phyloP scores from a whole-genome alignment of 1,139 yeast species.

The Tardiomyces depauwii region DNA sequence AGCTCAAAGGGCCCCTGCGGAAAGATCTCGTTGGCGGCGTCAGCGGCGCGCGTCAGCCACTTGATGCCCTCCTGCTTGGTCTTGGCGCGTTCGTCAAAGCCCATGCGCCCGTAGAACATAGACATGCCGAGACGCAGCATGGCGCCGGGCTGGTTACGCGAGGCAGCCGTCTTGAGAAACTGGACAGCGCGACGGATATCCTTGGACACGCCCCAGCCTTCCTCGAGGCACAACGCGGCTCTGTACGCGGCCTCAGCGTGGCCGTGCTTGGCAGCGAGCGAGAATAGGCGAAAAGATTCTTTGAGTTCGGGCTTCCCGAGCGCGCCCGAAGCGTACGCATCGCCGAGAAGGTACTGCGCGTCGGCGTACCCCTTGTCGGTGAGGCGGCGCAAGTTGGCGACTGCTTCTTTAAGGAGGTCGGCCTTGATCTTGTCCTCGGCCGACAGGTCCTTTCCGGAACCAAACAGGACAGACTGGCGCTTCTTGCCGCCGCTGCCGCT shows the following conservation, averaged over 20 bases:
- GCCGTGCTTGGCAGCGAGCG: conserved; percentile 85
- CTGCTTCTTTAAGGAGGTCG: conserved; percentile 56
- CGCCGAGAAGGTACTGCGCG: conserved; percentile 85
- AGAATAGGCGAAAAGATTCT: conserved; percentile 69
- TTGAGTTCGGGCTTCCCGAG: conserved; percentile 72
- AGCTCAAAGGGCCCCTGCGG: conserved; percentile 92
- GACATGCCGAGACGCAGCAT: conserved; percentile 87
- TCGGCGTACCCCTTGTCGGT: conserved; percentile 77
- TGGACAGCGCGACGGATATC: conserved; percentile 82
- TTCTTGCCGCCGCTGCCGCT: not conserved
- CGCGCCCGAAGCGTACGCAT: conserved; percentile 79
- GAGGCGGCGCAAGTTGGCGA: conserved; percentile 54
- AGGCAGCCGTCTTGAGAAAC: conserved; percentile 77
- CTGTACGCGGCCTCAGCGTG: conserved; percentile 88
- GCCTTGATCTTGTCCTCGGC: conserved; percentile 34
- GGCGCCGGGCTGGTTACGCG: conserved; percentile 89
- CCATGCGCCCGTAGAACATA: conserved; percentile 77
- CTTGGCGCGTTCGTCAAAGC: conserved; percentile 53
- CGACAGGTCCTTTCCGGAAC: conserved; percentile 6
- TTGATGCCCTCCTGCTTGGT: conserved; percentile 82
- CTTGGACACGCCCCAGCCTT: conserved; percentile 85
- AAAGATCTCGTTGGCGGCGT: conserved; percentile 71
- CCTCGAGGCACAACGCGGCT: conserved; percentile 84
- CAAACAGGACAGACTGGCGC: conserved; percentile 3
- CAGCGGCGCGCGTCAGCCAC: conserved; percentile 72